These are phyloP conservation scores for Pyrus betulifolia DNA, from an alignment of 306 rosid species.

Conservation along the genomic window DNA sequence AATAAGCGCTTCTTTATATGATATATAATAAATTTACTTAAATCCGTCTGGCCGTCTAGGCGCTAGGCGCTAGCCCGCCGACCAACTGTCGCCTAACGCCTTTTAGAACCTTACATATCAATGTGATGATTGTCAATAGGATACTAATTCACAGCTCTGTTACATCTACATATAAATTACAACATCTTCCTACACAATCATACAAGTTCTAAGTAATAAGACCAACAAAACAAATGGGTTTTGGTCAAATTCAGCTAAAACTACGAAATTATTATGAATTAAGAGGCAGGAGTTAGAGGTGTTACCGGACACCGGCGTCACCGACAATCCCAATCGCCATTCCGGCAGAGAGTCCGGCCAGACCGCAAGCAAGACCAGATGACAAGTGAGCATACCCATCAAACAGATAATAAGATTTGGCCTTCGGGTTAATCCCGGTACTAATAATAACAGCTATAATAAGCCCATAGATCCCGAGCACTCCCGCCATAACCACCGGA, in stretches of 20 bases:
- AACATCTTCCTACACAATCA: background rate
- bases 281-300: background rate
- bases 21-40: no score
- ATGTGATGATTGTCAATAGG: background rate
- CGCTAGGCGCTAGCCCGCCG: no score
- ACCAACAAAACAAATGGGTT: background rate
- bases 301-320: constrained; percentile 74
- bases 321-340: constrained; percentile 85
- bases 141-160: background rate
- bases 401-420: constrained; percentile 61
- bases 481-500: constrained; percentile 84
- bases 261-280: background rate
- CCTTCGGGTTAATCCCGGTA: constrained; percentile 74
- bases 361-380: constrained; percentile 80
- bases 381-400: constrained; percentile 82
- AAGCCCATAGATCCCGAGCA: constrained; percentile 64
- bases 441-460: constrained; percentile 72
- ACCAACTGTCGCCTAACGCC: no score
- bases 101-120: no score
- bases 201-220: background rate
- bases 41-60: no score
- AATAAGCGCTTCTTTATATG: no score
- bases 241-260: background rate
- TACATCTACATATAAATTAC: background rate
- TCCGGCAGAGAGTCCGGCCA: constrained; percentile 77